These are phyloP conservation scores for Leccinum uliginosum DNA, from an alignment of 768 basidiomycete species.

Conservation along the genomic window DNA sequence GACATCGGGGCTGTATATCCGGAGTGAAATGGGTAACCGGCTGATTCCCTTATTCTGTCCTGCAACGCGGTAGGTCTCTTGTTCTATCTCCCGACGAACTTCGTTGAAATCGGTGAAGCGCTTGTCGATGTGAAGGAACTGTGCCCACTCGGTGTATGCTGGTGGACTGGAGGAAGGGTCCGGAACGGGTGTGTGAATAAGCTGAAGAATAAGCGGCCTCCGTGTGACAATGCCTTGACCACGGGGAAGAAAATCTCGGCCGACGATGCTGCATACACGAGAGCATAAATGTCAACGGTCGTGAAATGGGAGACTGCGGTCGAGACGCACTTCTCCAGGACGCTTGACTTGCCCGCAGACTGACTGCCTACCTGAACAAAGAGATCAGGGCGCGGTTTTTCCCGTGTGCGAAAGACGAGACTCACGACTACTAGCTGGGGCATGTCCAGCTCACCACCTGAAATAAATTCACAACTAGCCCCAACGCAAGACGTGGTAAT, in stretches of 20 bases:
- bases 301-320: conserved; percentile 1
- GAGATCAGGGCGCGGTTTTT: neutral
- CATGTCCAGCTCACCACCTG: conserved; percentile 90
- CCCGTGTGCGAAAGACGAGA: conserved; percentile 12
- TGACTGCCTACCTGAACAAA: conserved; percentile 82
- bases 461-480: conserved; percentile 10
- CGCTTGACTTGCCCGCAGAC: conserved; percentile 94
- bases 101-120: conserved; percentile 95
- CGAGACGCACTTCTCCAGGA: conserved; percentile 81
- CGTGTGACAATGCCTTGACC: conserved; percentile 95
- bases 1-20: conserved; percentile 95
- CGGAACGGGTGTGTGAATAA: conserved; percentile 83
- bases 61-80: conserved; percentile 94
- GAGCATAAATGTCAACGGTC: neutral
- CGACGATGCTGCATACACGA: conserved; percentile 71
- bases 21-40: conserved; percentile 90
- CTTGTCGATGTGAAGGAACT: conserved; percentile 95
- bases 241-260: conserved; percentile 84
- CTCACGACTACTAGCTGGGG: conserved; percentile 85
- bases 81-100: conserved; percentile 94
- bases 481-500: conserved; percentile 2
- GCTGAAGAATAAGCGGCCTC: conserved; percentile 90
- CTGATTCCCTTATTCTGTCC: conserved; percentile 99
- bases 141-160: conserved; percentile 80
- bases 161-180: conserved; percentile 41